These are phyloP conservation scores for Pelargonium australe DNA, from an alignment of 441 rosid genomes.

Conservation along the genomic window DNA sequence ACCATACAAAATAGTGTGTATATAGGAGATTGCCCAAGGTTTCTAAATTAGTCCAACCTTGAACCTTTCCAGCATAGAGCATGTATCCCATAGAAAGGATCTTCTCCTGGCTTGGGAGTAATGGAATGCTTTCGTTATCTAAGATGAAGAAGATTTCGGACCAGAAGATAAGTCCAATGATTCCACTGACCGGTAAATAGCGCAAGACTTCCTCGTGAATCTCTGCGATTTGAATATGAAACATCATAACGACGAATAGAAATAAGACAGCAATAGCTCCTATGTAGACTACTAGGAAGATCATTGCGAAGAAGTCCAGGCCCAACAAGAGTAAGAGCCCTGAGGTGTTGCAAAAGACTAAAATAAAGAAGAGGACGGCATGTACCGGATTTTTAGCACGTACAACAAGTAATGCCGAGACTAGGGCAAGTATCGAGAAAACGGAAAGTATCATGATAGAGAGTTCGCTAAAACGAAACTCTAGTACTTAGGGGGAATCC, in stretches of 20 bases:
- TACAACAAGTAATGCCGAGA: constrained; percentile 8
- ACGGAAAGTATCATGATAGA: constrained; percentile 1
- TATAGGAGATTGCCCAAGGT: neutral
- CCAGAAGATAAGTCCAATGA: constrained; percentile 3
- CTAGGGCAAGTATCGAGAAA: constrained; percentile 4
- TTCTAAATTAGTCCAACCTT: constrained; percentile 2
- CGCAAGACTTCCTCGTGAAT: constrained; percentile 12
- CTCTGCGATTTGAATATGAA: constrained; percentile 16
- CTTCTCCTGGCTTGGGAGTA: constrained; percentile 5
- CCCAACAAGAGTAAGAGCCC: constrained; percentile 8
- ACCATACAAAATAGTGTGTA: neutral
- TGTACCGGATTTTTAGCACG: constrained; percentile 6
- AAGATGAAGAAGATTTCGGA: constrained; percentile 8
- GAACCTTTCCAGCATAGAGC: neutral
- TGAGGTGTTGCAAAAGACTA: constrained; percentile 7
- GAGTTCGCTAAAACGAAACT: neutral
- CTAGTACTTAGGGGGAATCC: no score
- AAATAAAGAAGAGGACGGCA: constrained; percentile 5
- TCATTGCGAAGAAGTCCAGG: constrained; percentile 11
- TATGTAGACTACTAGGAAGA: constrained; percentile 16
- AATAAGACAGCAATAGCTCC: constrained; percentile 15
- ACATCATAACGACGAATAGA: constrained; percentile 18
- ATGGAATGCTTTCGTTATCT: constrained; percentile 4
- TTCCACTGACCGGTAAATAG: constrained; percentile 6
- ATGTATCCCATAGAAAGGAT: neutral